phyloP scores from a whole-genome alignment of 23 red algal genomes.

The Gracilariopsis chorda region DNA sequence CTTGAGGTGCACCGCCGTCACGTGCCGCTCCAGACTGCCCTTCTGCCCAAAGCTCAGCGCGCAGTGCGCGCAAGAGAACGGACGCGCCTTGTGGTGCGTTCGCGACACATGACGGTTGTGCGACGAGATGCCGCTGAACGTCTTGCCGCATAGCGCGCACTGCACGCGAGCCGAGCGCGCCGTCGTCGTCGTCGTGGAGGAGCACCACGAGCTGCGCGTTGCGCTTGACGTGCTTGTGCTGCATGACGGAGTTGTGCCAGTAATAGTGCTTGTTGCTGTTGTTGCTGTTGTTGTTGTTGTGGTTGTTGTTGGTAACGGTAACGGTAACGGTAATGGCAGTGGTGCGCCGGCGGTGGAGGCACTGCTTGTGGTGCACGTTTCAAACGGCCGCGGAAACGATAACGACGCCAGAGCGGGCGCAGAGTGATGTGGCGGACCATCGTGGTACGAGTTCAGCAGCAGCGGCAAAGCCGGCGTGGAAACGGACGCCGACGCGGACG shows the following conservation, averaged over 20 bases:
- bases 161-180: not conserved
- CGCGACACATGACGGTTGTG: slow-evolving; percentile 63
- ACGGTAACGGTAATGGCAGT: not conserved
- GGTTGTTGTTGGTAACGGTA: not conserved
- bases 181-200: not conserved
- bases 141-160: slow-evolving; percentile 49
- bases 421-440: not conserved
- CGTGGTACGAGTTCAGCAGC: too few species aligned
- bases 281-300: not conserved
- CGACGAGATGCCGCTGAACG: slow-evolving; percentile 51
- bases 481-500: not conserved
- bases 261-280: not conserved
- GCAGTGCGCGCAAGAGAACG: slow-evolving; percentile 50
- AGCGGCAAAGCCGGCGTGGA: not conserved
- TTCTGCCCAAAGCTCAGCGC: slow-evolving; percentile 53
- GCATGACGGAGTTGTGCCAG: not conserved
- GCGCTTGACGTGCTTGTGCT: not conserved
- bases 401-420: not conserved
- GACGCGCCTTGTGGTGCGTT: slow-evolving; percentile 57
- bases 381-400: not conserved
- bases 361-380: not conserved
- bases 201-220: not conserved
- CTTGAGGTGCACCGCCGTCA: slow-evolving; percentile 45
- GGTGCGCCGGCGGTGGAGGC: not conserved
- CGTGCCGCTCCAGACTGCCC: slow-evolving; percentile 54